Conservation (phyloP, 108 stramenopile species). For the Cyclotella kingstonii region DNA sequence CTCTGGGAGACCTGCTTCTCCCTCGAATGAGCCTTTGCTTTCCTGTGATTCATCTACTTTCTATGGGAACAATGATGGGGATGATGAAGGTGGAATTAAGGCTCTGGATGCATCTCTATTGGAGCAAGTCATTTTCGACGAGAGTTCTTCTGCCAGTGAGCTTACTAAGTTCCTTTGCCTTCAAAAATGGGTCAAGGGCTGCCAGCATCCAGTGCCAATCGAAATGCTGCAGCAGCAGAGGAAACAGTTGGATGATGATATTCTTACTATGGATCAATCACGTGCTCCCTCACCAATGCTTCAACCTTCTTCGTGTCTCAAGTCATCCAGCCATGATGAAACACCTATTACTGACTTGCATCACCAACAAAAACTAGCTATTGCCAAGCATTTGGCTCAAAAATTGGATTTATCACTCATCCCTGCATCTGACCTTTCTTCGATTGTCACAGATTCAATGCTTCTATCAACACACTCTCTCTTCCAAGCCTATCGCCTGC, state of each 20-base stretch:
- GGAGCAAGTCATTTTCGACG: conserved; percentile 42
- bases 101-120: conserved; percentile 29
- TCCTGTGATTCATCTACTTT: too few species aligned
- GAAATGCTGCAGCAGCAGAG: conserved; percentile 18
- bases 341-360: too few species aligned
- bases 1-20: conserved; percentile 1
- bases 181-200: conserved; percentile 34
- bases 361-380: conserved; percentile 15
- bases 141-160: conserved; percentile 34
- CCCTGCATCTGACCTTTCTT: conserved; percentile 36
- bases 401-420: conserved; percentile 43
- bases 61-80: neutral
- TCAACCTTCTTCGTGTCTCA: too few species aligned
- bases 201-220: conserved; percentile 11
- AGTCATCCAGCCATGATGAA: too few species aligned
- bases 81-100: conserved; percentile 23
- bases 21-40: neutral
- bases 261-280: neutral
- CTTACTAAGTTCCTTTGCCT: conserved; percentile 37
- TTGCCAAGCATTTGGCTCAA: conserved; percentile 26
- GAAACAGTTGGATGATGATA: conserved; percentile 12
- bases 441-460: conserved; percentile 29
- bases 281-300: too few species aligned
- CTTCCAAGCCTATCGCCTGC: conserved; percentile 38
- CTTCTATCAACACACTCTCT: conserved; percentile 30